phyloP scores from a whole-genome alignment of 306 rosid species.

The Prinsepia uniflora region DNA sequence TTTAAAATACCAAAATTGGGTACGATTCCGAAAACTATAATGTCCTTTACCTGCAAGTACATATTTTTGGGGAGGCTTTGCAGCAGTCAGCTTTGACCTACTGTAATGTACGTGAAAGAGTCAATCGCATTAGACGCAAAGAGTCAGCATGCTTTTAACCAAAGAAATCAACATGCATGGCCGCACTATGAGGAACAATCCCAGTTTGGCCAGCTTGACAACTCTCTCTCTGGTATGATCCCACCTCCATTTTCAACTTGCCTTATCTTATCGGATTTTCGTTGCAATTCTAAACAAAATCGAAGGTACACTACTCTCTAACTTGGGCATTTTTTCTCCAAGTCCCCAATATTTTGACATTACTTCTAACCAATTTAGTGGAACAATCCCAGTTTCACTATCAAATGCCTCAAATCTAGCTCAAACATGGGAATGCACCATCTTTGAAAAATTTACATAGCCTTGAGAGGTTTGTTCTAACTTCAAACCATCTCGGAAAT shows the following conservation, averaged over 20 bases:
- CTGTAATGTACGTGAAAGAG: too few relatives aligned
- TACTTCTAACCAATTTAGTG: not conserved
- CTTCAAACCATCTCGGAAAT: not conserved
- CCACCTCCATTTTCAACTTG: not conserved
- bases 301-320: not conserved
- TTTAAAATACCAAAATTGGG: too few relatives aligned
- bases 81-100: too few relatives aligned
- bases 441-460: not conserved
- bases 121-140: too few relatives aligned
- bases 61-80: too few relatives aligned
- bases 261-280: not conserved
- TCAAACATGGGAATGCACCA: not conserved
- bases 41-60: too few relatives aligned
- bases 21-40: too few relatives aligned
- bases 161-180: too few relatives aligned
- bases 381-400: constrained; percentile 1
- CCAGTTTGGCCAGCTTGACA: too few relatives aligned
- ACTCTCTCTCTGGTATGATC: not conserved
- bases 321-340: not conserved
- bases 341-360: not conserved
- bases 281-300: not conserved
- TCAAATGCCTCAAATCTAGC: constrained; percentile 8
- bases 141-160: too few relatives aligned
- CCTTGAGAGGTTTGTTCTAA: not conserved
- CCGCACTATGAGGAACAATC: too few relatives aligned